Evolutionary conservation across 176 grass and related monocot species (phyloP).

Genomic region (Carex scoparia): DNA sequence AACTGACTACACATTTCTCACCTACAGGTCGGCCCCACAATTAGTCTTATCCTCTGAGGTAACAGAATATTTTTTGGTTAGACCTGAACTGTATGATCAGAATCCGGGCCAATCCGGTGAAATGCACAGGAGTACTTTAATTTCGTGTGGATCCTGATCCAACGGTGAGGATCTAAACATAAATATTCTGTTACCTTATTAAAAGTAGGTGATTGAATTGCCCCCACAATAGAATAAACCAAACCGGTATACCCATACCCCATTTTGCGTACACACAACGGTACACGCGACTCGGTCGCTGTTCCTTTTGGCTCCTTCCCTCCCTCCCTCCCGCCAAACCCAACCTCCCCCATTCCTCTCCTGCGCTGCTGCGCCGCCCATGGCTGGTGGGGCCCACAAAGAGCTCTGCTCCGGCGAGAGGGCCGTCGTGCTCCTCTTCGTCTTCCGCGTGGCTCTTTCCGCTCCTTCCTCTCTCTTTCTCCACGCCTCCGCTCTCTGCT

Average conservation of each 20-base stretch:
- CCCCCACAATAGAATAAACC: neutral
- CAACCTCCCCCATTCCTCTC: no score
- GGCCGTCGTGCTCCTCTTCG: conserved; percentile 73
- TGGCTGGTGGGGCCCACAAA: conserved; percentile 7
- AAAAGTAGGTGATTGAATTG: no score
- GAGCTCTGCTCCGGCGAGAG: conserved; percentile 64
- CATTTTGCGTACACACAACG: neutral
- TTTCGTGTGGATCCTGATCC: no score
- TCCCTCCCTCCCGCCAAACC: neutral
- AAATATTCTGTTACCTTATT: no score
- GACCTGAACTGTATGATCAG: no score
- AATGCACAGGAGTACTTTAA: no score
- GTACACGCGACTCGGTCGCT: neutral
- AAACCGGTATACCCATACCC: neutral
- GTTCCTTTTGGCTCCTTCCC: neutral
- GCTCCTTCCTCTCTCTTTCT: conserved; percentile 45
- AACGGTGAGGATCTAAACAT: no score
- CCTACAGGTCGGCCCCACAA: neutral
- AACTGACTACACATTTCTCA: neutral
- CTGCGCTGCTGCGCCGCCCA: neutral
- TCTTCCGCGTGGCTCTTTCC: conserved; percentile 51
- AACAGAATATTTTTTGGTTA: no score
- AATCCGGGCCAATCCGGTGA: no score
- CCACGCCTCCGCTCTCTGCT: conserved; percentile 32
- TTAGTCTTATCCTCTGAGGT: no score